These are phyloP conservation scores for Xylaria arbuscula DNA, from an alignment of 2,329 filamentous ascomycete genomes.

Conservation along the genomic window DNA sequence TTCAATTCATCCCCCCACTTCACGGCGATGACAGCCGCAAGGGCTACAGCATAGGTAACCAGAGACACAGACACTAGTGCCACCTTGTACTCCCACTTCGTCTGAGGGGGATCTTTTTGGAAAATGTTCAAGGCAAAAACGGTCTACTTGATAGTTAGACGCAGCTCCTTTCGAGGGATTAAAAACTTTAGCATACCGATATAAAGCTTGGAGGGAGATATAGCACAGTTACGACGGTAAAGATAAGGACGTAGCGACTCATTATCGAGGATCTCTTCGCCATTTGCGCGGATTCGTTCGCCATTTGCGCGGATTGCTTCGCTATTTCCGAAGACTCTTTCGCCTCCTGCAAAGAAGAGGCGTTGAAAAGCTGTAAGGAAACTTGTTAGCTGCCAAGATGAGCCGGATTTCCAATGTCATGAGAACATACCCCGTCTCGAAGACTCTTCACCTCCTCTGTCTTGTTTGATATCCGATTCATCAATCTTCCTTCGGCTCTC, in stretches of 20 bases:
- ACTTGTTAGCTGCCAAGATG: background rate
- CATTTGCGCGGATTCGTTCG: background rate
- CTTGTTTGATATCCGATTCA: constrained; percentile 1
- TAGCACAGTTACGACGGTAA: constrained; percentile 18
- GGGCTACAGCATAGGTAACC: background rate
- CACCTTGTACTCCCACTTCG: constrained; percentile 15
- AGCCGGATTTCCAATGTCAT: background rate
- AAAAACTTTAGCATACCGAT: background rate
- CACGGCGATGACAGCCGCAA: background rate
- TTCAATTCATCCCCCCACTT: background rate
- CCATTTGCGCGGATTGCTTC: too few species aligned
- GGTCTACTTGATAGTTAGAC: background rate
- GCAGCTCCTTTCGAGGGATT: background rate
- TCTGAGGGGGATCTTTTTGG: constrained; percentile 5
- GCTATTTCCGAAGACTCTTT: background rate
- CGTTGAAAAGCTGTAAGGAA: constrained; percentile 12
- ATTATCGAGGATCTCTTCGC: background rate
- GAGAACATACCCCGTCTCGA: constrained; percentile 11
- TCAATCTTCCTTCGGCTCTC: background rate
- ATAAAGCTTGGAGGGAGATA: constrained; percentile 18
- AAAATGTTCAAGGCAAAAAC: constrained; percentile 13
- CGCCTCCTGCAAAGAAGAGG: constrained; percentile 6
- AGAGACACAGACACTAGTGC: constrained; percentile 13
- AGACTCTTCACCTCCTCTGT: constrained; percentile 24
- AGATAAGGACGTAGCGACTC: constrained; percentile 19